Base-by-base conservation (phyloP, 805 yeast species). In the Lachancea quebecensis region DNA sequence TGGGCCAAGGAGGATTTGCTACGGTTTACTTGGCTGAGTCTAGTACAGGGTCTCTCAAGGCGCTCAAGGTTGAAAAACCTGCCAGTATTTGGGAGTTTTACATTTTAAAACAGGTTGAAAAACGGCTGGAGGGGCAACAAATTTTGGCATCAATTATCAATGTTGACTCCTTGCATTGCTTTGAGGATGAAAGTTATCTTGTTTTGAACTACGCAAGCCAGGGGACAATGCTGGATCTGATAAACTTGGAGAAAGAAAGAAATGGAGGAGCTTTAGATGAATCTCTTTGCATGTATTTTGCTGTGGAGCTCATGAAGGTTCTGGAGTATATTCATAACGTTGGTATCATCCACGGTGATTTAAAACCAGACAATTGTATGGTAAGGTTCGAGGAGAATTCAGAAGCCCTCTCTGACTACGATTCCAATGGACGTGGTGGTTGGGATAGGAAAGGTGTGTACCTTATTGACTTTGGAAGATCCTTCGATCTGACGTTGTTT, bases 321-420 rank as follows among this genome's bases (percentile, higher is more conserved):
- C 64, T 87, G 5, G 80, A 79, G 42, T 61, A 67, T 2, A 62
- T 90, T n/a, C 96, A 89, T 57, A 60, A 63, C 0, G 62, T 74
- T 12, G 82, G 82, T 0, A 78, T 89, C 1, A 69, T 89, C 10
- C 96, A 89, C 65, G 95, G 95, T 1, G 95, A 89, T 59, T 62
- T 89, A 44, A 85, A 84, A 57, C 82, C 95, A 0, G 95, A 85
- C 50, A 89, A 88, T 58, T 85, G 93, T 51, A 84, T 89, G 95
- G 57, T 87, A 0, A 64, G 84, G 34, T 70, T 84, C 35, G 65
- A 67, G 12, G 46, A 55, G 44, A 45, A 47, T 2, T 28, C 43
- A 12, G 30, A 31, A 38, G 29, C 45, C 8, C 43, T 59, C 9
- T 62, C 63, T 1, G 45, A 55, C 14, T 73, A 70, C 45, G 54